A percentile compares a stretch with the other conserved stretches of the same genome.
Conservation (phyloP, 1,139 yeast genomes). For the Suhomyces maxii region DNA sequence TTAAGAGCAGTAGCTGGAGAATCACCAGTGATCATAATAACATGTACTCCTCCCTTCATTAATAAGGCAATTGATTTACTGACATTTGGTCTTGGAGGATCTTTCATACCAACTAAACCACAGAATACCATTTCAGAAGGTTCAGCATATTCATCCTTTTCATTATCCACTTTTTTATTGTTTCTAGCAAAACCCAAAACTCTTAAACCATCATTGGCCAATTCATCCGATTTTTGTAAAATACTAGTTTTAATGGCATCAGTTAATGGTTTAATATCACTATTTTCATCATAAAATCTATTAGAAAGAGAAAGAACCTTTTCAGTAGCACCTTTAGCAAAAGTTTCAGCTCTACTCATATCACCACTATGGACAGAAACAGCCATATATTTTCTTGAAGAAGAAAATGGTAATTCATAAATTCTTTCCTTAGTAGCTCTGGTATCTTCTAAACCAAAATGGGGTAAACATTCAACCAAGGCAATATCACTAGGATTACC, state of each 20-base stretch:
- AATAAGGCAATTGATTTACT: conserved; percentile 67
- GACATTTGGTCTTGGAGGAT: conserved; percentile 92
- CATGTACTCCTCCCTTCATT: conserved; percentile 90
- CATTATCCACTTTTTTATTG: conserved; percentile 28
- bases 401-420: conserved; percentile 82
- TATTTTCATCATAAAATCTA: conserved; percentile 57
- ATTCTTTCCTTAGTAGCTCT: conserved; percentile 60
- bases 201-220: conserved; percentile 85
- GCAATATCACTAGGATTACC: conserved; percentile 98
- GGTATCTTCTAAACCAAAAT: conserved; percentile 69
- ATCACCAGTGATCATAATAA: conserved; percentile 97
- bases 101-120: conserved; percentile 92
- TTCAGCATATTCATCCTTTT: conserved; percentile 29
- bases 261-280: conserved; percentile 54
- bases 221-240: conserved; percentile 53
- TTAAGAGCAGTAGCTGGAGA: conserved; percentile 88
- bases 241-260: conserved; percentile 49
- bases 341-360: conserved; percentile 53
- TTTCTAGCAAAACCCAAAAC: conserved; percentile 78
- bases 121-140: conserved; percentile 68
- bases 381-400: conserved; percentile 87
- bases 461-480: conserved; percentile 67
- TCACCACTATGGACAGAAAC: conserved; percentile 66
- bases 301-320: conserved; percentile 64
- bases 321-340: conserved; percentile 89